Conservation (phyloP, 169 alveolate species). For the Besnoitia besnoiti region DNA sequence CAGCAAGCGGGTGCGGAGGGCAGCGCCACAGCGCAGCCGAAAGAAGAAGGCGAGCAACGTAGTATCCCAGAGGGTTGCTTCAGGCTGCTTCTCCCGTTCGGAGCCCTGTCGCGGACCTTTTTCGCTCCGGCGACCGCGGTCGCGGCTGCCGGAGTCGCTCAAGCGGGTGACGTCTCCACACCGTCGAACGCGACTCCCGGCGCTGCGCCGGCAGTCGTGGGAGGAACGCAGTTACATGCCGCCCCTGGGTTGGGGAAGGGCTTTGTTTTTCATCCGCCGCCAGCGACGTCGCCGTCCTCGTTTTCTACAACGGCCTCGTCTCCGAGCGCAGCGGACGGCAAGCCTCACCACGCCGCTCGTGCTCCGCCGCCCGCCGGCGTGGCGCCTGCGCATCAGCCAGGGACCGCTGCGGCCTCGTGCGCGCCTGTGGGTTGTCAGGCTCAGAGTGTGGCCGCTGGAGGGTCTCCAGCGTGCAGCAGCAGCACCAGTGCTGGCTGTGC, state of each 20-base stretch:
- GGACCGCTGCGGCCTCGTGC: neutral
- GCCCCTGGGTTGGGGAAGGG: neutral
- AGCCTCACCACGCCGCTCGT: neutral
- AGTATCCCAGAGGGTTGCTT: neutral
- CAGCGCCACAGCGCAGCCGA: neutral
- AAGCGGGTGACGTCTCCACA: neutral
- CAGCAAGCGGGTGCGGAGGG: slow-evolving; percentile 2
- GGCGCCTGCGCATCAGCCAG: neutral
- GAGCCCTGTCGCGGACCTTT: neutral
- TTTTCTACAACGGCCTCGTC: neutral
- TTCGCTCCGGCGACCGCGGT: slow-evolving; percentile 9
- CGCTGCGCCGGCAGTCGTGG: neutral
- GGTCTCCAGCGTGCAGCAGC: neutral
- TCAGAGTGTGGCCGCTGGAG: neutral
- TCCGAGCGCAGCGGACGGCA: neutral
- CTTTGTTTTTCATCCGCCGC: neutral
- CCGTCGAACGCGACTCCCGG: neutral
- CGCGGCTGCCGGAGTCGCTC: neutral
- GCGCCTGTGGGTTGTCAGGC: neutral
- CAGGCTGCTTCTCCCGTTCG: neutral
- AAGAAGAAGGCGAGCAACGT: neutral
- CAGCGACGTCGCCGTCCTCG: neutral
- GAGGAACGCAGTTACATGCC: neutral
- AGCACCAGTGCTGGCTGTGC: slow-evolving; percentile 5
- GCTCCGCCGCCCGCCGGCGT: neutral